Conservation (phyloP, 108 stramenopile species). For the Cyclostephanos tholiformis region DNA sequence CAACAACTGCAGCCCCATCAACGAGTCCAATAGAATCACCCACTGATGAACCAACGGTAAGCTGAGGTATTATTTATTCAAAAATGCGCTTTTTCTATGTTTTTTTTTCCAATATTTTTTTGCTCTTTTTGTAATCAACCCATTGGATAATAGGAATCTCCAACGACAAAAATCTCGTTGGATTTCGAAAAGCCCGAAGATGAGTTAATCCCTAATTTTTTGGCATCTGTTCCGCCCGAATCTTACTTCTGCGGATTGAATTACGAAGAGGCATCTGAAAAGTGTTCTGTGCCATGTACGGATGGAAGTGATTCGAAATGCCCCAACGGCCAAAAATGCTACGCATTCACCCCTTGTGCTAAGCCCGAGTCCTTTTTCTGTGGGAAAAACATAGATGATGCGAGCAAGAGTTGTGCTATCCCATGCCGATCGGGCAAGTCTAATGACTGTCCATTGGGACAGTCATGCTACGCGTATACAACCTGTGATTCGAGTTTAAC, state of each 20-base stretch:
- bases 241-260: conserved; percentile 48
- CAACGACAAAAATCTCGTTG: conserved; percentile 13
- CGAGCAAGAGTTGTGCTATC: conserved; percentile 55
- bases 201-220: background rate
- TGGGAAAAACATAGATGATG: conserved; percentile 78
- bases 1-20: conserved; percentile 12
- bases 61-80: background rate
- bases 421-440: conserved; percentile 76
- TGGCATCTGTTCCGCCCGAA: conserved; percentile 24
- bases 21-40: too few relatives aligned
- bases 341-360: conserved; percentile 46
- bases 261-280: conserved; percentile 39
- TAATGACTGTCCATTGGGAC: conserved; percentile 61
- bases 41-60: background rate
- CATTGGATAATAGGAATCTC: background rate
- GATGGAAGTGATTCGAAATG: conserved; percentile 32
- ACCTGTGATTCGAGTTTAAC: conserved; percentile 50
- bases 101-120: too few relatives aligned
- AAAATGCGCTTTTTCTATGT: too few relatives aligned
- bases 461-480: conserved; percentile 81
- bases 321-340: conserved; percentile 39
- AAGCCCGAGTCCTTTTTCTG: conserved; percentile 68
- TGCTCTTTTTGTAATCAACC: background rate
- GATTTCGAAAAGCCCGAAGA: too few relatives aligned
- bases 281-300: conserved; percentile 40